These are phyloP conservation scores for Daldinia loculata DNA, from an alignment of 495 filamentous ascomycete genomes.

Conservation along the genomic window DNA sequence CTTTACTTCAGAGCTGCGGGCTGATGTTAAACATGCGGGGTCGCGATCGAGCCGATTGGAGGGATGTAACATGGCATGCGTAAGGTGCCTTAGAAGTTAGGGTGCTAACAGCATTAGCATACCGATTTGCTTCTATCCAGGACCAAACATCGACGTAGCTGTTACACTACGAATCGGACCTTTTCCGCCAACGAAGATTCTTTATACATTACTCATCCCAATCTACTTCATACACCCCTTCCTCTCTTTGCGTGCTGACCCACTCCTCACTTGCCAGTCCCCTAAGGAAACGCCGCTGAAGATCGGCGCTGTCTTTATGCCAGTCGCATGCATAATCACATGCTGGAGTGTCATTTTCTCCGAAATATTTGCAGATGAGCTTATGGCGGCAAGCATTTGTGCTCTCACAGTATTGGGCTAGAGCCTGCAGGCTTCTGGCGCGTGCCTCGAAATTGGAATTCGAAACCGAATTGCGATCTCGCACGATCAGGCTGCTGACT, in stretches of 20 bases:
- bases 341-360: conserved; percentile 65
- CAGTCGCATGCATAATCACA: conserved; percentile 92
- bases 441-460: conserved; percentile 50
- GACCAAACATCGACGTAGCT: conserved; percentile 4
- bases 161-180: conserved; percentile 27
- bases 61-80: conserved; percentile 39
- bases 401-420: conserved; percentile 84
- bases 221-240: conserved; percentile 60
- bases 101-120: conserved; percentile 15
- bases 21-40: conserved; percentile 39
- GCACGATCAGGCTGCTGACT: conserved; percentile 63
- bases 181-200: conserved; percentile 3
- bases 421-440: conserved; percentile 59
- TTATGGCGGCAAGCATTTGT: conserved; percentile 77
- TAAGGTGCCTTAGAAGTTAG: conserved; percentile 7
- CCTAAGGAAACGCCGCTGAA: conserved; percentile 69
- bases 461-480: conserved; percentile 48
- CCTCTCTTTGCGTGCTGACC: conserved; percentile 74
- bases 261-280: conserved; percentile 76
- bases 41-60: conserved; percentile 37
- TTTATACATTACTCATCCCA: conserved; percentile 48
- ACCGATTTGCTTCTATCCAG: conserved; percentile 14
- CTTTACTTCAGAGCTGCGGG: conserved; percentile 29
- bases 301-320: conserved; percentile 74
- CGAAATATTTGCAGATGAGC: conserved; percentile 82